Evolutionary conservation across 352 stramenopile species (phyloP), one percentile per base, ranked within the genome.

Genomic region (Phytophthora cryptogea): DNA sequence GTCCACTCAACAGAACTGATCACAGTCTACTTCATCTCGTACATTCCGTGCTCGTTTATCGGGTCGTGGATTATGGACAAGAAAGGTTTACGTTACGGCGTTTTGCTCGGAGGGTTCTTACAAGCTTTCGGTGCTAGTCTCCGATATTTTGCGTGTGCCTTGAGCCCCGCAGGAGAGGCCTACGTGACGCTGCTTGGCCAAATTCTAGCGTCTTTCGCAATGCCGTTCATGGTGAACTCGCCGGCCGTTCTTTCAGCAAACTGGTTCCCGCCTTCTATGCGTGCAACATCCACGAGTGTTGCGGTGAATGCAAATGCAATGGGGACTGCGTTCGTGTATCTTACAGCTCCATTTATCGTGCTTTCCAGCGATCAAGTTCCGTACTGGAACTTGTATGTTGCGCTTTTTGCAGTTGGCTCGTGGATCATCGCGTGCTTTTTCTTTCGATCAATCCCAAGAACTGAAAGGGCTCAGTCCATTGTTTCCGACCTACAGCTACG

Each of bases 201-300:
- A 39, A 71, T 83, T 42, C 20, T 92, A 27, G 80, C 83, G 35
- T 86, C 83, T 0, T 54, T 86, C 8, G 83, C 83, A 0, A 90
- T 90, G 80, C 83, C 83, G n/a, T 92, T 92, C 62, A 92, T 92
- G 83, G 80, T 92, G n/a, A 92, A 92, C 48, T 92, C 83, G 8
- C 80, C 83, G 3, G 76, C 83, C 0, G 78, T 92, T 17, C 61
- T 92, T 2, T 90, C 80, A 0, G 80, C 78, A 4, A 87, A 90
- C 37, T 92, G 83, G 83, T 92, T 90, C 50, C 80, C 80, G 7
- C 67, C 80, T 20, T 86, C 74, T 1, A 70, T 88, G 32, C 78
- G 83, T 33, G 78, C 83, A 17, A 88, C 79, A 5, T 72, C 83
- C 1, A 92, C 83, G 23, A 89, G 80, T 28, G 74, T 92, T 35